Percentiles rank a stretch among this genome's conserved stretches.
These are phyloP conservation scores for Cystobasidium tubakii DNA, from an alignment of 768 basidiomycete genomes.

Conservation along the genomic window DNA sequence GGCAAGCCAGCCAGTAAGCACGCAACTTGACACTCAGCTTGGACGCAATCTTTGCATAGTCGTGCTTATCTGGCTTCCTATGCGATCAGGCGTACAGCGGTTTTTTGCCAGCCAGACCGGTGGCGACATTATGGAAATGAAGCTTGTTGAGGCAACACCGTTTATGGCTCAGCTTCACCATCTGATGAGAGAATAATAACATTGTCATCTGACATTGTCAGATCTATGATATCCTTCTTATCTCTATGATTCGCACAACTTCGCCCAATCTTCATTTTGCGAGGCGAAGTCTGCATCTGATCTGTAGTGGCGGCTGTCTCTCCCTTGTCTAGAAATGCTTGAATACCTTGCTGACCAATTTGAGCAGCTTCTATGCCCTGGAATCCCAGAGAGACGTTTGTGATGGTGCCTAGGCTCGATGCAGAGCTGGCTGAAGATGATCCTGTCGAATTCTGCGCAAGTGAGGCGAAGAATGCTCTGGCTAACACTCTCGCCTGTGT, in stretches of 20 bases:
- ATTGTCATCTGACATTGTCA: background rate
- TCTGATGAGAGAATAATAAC: background rate
- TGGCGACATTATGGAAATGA: background rate
- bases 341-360: constrained; percentile 1
- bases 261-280: background rate
- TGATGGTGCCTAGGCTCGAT: background rate
- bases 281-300: background rate
- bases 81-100: no score
- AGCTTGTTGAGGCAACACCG: background rate
- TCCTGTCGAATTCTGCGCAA: background rate
- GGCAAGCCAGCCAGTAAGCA: no score
- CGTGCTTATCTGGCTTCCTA: no score
- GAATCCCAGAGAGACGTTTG: constrained; percentile 13
- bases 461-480: background rate
- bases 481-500: background rate
- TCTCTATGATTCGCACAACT: background rate
- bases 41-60: no score
- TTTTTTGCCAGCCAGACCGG: no score
- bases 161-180: background rate
- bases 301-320: background rate
- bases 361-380: background rate
- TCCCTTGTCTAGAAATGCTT: background rate
- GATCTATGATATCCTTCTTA: background rate
- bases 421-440: background rate
- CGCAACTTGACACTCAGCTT: no score